Base-by-base conservation (phyloP, 2,329 filamentous ascomycete species). In the Fusarium pseudograminearum region DNA sequence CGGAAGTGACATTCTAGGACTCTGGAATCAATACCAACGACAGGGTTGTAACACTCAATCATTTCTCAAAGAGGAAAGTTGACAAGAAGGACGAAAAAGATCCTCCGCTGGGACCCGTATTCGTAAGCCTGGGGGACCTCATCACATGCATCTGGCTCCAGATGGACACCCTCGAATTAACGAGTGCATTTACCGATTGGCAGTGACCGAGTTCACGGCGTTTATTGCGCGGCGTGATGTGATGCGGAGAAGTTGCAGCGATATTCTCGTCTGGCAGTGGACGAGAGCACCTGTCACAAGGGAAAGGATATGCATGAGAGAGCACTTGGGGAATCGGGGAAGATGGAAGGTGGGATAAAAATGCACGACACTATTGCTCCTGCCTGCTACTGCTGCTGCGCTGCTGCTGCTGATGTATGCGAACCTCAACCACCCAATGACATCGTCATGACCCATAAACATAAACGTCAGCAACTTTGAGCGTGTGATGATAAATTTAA, bases 281-380 rank as follows among this genome's bases (percentile, higher is more conserved):
- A 47, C 61, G 54, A 54, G 9, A 57, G 55, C 51, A 61, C 58
- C 70, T 65, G 65, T 74, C 72, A 74, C 72, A 66, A 71, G 68
- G 72, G 48, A 61, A 52, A 53, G 44, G 63, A 66, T 48, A 67
- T 74, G 71, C 70, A 66, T 63, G 67, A 64, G 44, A 8, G 41
- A 57, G 60, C 50, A 61, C 65, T 67, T 57, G 53, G 55, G 57
- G 59, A 28, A 52, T 52, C 48, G 48, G 48, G 48, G 48, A 52
- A 41, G 36, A 31, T 48, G 46, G 51, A 72, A 72, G 59, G 55
- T 58, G 60, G 48, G 59, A 68, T 65, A 57, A 65, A 58, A 12
- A 69, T 70, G 67, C 67, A 70, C 67, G 60, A 72, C 60, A 70
- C 57, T 48, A 63, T 52, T 46, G 53, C 57, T 67, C 47, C 59